These are phyloP conservation scores for Bacidia rubella DNA, from an alignment of 495 filamentous ascomycete genomes.

Conservation along the genomic window DNA sequence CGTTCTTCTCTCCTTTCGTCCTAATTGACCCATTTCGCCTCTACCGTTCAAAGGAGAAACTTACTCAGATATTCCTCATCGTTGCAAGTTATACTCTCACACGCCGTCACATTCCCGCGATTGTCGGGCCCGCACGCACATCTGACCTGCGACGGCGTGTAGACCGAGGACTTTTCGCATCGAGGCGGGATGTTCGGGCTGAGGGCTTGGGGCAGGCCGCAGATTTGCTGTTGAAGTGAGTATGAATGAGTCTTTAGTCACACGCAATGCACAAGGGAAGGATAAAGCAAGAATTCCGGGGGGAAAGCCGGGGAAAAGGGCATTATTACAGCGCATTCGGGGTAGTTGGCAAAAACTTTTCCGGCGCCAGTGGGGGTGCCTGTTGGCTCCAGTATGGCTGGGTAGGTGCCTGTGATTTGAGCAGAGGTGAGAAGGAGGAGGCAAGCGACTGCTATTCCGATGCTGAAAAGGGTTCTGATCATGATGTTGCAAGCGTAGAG, in stretches of 20 bases:
- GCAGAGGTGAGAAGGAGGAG: background rate
- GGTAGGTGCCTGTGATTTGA: background rate
- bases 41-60: no score
- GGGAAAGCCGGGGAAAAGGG: no score
- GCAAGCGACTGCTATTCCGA: background rate
- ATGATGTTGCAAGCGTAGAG: no score
- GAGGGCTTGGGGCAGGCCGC: background rate
- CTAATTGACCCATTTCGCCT: no score
- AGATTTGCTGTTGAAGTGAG: background rate
- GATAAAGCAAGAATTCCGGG: background rate
- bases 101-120: background rate
- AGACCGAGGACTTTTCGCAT: background rate
- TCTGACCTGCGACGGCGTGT: background rate
- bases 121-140: background rate
- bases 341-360: background rate
- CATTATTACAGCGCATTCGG: background rate
- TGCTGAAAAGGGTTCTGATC: background rate
- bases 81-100: background rate
- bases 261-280: background rate
- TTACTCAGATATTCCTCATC: background rate
- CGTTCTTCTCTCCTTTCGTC: no score
- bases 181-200: background rate
- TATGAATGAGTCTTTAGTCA: no score
- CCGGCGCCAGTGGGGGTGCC: background rate
- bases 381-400: background rate